Evolutionary conservation across 2,329 filamentous ascomycete species (phyloP).

Genomic region (Thielaviopsis musarum): DNA sequence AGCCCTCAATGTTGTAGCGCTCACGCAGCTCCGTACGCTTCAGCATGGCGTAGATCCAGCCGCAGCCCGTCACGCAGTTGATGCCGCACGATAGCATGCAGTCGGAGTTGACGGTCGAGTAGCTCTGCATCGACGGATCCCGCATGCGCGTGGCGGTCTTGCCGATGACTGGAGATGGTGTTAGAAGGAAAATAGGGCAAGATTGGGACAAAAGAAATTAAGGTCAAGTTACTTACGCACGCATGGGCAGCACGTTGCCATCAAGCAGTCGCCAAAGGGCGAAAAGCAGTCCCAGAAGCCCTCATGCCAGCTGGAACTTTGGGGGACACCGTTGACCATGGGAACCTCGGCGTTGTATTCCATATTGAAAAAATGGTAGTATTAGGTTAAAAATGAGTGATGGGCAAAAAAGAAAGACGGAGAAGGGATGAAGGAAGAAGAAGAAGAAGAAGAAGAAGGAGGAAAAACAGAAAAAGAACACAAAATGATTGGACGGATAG

Average conservation of each 20-base stretch:
- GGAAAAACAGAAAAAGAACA: no score
- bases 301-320: constrained; percentile 19
- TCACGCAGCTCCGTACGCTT: constrained; percentile 37
- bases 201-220: no score
- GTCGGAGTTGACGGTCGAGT: constrained; percentile 24
- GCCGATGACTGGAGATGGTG: constrained; percentile 22
- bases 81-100: constrained; percentile 25
- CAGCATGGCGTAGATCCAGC: constrained; percentile 31
- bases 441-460: background rate
- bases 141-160: constrained; percentile 27
- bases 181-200: background rate
- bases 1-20: constrained; percentile 35
- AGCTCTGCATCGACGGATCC: constrained; percentile 25
- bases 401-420: background rate
- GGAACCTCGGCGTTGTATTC: no score
- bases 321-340: constrained; percentile 3
- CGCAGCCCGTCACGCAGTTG: constrained; percentile 24
- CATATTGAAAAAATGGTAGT: background rate
- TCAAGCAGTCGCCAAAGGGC: constrained; percentile 23
- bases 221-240: constrained; percentile 23
- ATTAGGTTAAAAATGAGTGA: background rate
- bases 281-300: constrained; percentile 24
- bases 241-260: constrained; percentile 26
- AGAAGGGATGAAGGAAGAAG: constrained; percentile 2
- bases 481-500: no score